phyloP scores from a whole-genome alignment of 768 basidiomycete genomes.

The Lactifluus rugatus region DNA sequence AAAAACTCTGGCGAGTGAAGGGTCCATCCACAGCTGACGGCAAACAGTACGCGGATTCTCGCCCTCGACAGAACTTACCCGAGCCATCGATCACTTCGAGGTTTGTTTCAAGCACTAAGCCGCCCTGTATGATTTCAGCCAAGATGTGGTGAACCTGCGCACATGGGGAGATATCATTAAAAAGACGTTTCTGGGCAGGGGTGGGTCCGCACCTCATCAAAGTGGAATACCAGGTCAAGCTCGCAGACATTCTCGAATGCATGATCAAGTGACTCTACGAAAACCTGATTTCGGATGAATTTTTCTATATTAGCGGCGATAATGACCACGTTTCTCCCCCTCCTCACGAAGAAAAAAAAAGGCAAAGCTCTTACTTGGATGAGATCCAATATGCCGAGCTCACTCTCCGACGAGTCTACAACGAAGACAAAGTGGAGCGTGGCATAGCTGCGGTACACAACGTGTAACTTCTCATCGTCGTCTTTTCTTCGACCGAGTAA shows the following conservation, averaged over 20 bases:
- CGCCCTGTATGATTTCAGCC: constrained; percentile 94
- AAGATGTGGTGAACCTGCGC: constrained; percentile 86
- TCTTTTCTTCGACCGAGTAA: constrained; percentile 47
- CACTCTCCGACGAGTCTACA: constrained; percentile 92
- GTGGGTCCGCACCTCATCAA: constrained; percentile 68
- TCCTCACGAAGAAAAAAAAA: not conserved
- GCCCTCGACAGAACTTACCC: constrained; percentile 35
- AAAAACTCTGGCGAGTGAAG: not conserved
- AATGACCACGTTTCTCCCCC: not conserved
- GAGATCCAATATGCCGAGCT: constrained; percentile 89
- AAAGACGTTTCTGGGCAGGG: too few relatives aligned
- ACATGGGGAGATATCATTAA: not conserved
- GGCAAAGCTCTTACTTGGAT: constrained; percentile 63
- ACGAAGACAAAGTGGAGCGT: constrained; percentile 97
- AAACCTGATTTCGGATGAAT: constrained; percentile 48
- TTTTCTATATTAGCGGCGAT: not conserved
- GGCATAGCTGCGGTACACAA: constrained; percentile 93
- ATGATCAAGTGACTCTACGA: constrained; percentile 92
- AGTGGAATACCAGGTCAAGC: constrained; percentile 95
- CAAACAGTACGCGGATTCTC: not conserved
- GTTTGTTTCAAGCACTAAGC: constrained; percentile 91
- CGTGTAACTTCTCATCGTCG: constrained; percentile 56
- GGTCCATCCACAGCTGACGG: not conserved
- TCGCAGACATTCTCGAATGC: constrained; percentile 99
- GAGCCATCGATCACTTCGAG: constrained; percentile 72